A percentile compares a stretch with the other conserved stretches of the same genome.
Conservation (phyloP, 768 basidiomycete genomes). For the Asterophora parasitica region DNA sequence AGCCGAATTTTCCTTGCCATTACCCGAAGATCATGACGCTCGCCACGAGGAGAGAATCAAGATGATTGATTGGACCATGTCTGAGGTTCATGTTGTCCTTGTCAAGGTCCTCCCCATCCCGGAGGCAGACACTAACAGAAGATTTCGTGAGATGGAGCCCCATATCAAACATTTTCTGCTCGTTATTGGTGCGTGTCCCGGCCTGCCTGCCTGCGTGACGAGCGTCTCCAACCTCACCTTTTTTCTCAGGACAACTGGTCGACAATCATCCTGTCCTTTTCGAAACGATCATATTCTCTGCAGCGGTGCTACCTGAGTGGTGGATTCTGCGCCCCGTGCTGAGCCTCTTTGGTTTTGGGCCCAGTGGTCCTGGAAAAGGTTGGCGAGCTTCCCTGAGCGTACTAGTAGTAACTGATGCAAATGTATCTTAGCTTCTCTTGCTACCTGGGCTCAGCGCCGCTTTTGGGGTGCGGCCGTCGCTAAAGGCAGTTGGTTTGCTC, state of each 20-base stretch:
- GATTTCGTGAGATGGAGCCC: slow-evolving; percentile 21
- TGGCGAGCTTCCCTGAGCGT: no score
- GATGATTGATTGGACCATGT: slow-evolving; percentile 19
- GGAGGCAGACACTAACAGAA: slow-evolving; percentile 18
- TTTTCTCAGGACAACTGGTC: slow-evolving; percentile 28
- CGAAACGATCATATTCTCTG: slow-evolving; percentile 19
- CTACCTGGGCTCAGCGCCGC: neutral
- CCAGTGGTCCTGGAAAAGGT: slow-evolving; percentile 15
- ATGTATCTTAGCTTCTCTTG: neutral
- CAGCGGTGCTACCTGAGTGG: slow-evolving; percentile 22
- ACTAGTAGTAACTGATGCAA: no score
- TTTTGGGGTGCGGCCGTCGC: neutral
- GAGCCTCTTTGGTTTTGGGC: slow-evolving; percentile 32
- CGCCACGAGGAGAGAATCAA: slow-evolving; percentile 21
- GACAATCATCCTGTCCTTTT: slow-evolving; percentile 32
- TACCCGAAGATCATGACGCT: slow-evolving; percentile 23
- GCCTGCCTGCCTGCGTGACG: neutral
- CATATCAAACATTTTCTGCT: slow-evolving; percentile 20
- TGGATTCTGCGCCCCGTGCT: slow-evolving; percentile 27
- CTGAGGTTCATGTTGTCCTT: slow-evolving; percentile 22
- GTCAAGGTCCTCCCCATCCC: slow-evolving; percentile 19
- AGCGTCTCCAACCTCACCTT: neutral
- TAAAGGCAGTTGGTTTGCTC: neutral
- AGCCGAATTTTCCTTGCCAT: slow-evolving; percentile 27
- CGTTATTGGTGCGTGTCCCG: slow-evolving; percentile 19